Conservation (phyloP, 495 filamentous ascomycete genomes). For the Neurospora pannonica region DNA sequence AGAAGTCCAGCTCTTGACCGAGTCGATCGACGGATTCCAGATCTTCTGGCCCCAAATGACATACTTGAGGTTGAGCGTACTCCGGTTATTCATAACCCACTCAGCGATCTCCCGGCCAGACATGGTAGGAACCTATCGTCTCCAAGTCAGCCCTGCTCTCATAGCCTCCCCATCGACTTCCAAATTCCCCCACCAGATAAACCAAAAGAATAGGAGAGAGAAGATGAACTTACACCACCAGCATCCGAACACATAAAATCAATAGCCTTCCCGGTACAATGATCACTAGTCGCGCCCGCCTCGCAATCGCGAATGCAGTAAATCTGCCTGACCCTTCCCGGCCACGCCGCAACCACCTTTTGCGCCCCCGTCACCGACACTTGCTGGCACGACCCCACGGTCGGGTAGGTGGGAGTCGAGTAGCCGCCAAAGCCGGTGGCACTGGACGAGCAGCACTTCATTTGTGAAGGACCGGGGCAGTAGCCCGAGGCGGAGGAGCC, state of each 20-base stretch:
- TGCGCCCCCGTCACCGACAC: constrained; percentile 25
- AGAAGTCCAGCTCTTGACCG: constrained; percentile 22
- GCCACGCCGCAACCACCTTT: constrained; percentile 25
- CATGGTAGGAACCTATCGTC: constrained; percentile 10
- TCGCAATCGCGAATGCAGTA: constrained; percentile 24
- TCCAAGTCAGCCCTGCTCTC: not conserved
- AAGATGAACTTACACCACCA: constrained; percentile 12
- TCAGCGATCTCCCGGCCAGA: constrained; percentile 33
- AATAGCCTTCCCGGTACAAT: constrained; percentile 32
- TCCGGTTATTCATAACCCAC: constrained; percentile 37
- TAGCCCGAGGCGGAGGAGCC: constrained; percentile 16
- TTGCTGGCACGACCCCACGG: constrained; percentile 26
- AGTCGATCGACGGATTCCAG: constrained; percentile 28
- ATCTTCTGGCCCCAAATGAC: constrained; percentile 41
- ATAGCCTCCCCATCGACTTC: not conserved
- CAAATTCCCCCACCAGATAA: not conserved
- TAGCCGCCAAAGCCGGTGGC: constrained; percentile 24
- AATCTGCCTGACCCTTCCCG: constrained; percentile 27
- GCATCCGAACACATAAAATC: constrained; percentile 36
- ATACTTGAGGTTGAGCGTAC: constrained; percentile 32
- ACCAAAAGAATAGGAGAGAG: not conserved
- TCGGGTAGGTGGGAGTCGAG: constrained; percentile 19
- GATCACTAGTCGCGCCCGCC: constrained; percentile 24
- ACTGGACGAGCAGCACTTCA: constrained; percentile 29
- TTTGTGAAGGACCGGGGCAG: constrained; percentile 30